phyloP scores from a whole-genome alignment of 352 stramenopile genomes.

The Phytophthora litchii region DNA sequence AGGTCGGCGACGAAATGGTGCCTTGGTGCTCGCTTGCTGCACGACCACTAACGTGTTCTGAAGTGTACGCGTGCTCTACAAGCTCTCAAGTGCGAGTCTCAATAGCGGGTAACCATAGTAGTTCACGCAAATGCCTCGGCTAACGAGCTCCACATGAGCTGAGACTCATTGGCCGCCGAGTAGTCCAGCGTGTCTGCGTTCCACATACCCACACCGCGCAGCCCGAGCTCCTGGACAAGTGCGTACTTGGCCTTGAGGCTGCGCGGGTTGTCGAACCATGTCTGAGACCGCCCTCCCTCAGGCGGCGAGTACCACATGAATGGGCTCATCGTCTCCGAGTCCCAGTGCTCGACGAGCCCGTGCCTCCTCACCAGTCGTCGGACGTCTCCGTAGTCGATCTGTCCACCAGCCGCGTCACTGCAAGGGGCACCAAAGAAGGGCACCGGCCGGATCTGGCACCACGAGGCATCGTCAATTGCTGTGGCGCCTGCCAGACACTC shows the following conservation, averaged over 20 bases:
- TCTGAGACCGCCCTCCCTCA: constrained; percentile 37
- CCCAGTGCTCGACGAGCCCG: constrained; percentile 49
- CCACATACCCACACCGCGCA: constrained; percentile 84
- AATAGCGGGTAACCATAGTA: neutral
- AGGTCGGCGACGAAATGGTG: constrained; percentile 7
- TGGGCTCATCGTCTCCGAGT: constrained; percentile 57
- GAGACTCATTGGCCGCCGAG: constrained; percentile 40
- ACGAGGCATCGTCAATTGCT: constrained; percentile 28
- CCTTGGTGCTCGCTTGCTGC: neutral
- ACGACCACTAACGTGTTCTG: too few species aligned
- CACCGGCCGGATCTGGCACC: constrained; percentile 30
- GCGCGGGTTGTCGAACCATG: constrained; percentile 78
- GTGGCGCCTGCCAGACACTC: constrained; percentile 37
- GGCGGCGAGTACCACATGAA: constrained; percentile 42
- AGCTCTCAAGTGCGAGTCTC: too few species aligned
- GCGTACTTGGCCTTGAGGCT: constrained; percentile 66
- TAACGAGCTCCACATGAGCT: constrained; percentile 63
- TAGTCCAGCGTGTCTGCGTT: constrained; percentile 83
- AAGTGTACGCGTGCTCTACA: too few species aligned
- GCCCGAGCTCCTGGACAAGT: constrained; percentile 48
- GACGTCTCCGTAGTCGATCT: constrained; percentile 70
- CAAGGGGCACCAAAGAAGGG: constrained; percentile 79
- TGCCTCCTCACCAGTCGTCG: constrained; percentile 37
- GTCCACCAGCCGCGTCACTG: constrained; percentile 70
- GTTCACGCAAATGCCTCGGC: constrained; percentile 34